A percentile compares a stretch with the other conserved stretches of the same genome.
Conservation (phyloP, 805 yeast species). For the Candida nitratophila region DNA sequence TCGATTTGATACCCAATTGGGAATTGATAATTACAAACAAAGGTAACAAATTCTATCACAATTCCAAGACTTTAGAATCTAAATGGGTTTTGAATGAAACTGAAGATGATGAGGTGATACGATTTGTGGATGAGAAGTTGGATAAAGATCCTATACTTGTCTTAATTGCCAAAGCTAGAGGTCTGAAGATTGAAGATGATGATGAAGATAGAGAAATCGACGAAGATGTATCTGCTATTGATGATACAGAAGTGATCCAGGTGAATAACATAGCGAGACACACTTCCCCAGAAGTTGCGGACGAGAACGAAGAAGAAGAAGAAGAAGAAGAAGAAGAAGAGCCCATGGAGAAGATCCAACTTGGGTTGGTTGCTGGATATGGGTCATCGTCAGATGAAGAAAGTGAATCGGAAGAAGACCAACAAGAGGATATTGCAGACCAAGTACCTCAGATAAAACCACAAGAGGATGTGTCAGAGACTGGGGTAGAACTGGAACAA, state of each 20-base stretch:
- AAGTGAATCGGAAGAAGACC: background rate
- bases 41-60: slow-evolving; percentile 19
- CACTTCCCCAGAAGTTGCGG: background rate
- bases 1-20: slow-evolving; percentile 9
- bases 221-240: background rate
- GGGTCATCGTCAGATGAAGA: slow-evolving; percentile 3
- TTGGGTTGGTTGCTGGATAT: slow-evolving; percentile 10
- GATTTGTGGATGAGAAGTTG: background rate
- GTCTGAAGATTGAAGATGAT: slow-evolving; percentile 1
- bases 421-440: background rate
- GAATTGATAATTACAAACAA: slow-evolving; percentile 12
- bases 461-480: background rate
- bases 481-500: background rate
- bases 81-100: slow-evolving; percentile 15
- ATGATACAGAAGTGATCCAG: background rate
- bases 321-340: background rate
- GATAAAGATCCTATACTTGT: slow-evolving; percentile 3
- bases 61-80: slow-evolving; percentile 7
- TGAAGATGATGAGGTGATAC: background rate
- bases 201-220: background rate
- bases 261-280: background rate
- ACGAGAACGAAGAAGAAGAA: background rate
- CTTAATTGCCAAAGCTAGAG: slow-evolving; percentile 6
- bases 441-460: background rate
- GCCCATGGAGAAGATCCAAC: too few relatives aligned